Evolutionary conservation across 495 filamentous ascomycete species (phyloP), one percentile per base, ranked within the genome.

Genomic region (Penicillium simplicissimum): DNA sequence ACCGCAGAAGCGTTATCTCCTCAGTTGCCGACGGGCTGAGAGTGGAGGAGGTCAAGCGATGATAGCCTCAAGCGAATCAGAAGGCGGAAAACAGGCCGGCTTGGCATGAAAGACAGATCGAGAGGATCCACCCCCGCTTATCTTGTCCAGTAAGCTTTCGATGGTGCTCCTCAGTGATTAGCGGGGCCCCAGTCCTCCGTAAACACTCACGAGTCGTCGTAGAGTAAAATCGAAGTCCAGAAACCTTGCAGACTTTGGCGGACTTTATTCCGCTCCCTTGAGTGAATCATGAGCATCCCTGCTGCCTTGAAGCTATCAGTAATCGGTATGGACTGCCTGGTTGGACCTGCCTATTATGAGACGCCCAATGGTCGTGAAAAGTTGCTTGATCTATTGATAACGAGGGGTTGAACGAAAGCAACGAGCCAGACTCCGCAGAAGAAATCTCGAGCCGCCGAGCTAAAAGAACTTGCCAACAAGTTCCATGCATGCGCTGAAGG

Each of bases 51-150:
- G 31, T 34, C 54, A 15, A 10, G 55, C n/a, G 28, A 34, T 23
- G 60, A 67, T 64, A 64, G 43, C 40, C 23, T 36, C n/a, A 9
- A 58, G 52, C 64, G 14, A 70, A 65, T 68, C 42, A 68, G 19
- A 10, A 35, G 9, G n/a, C 23, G 19, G 17, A 7, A 70, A 70
- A 70, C 42, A 54, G 49, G 61, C 67, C 59, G 61, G 62, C 62
- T 69, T 69, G 61, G 67, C 61, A 31, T 21, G 52, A 6, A 40
- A 33, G 25, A 47, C 17, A 15, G 23, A 34, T 23, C 2, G 6
- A 19, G 28, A 21, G 2, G 19, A 55, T 61, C 58, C 58, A 58
- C 52, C 60, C 57, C 60, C 64, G 64, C 64, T 63, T 63, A 60
- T 66, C 63, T 37, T 14, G 52, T 3, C 35, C 53, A 8, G 47